Conservation (phyloP, 306 rosid genomes). For the Senna siamea region DNA sequence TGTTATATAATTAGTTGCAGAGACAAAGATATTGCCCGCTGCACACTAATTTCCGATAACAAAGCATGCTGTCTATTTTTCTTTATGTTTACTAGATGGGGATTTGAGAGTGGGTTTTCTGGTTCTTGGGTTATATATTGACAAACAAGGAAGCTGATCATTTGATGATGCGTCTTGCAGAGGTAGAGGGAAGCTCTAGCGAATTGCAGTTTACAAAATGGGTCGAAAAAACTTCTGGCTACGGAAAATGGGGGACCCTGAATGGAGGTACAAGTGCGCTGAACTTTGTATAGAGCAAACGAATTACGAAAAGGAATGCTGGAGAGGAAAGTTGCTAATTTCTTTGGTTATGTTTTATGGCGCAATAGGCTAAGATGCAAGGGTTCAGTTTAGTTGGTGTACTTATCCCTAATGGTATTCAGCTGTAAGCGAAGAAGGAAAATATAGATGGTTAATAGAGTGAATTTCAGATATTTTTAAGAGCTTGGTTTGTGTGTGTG, state of each 20-base stretch:
- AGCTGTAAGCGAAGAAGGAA: slow-evolving; percentile 50
- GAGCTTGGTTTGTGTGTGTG: slow-evolving; percentile 30
- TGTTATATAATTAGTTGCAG: slow-evolving; percentile 28
- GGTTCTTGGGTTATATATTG: not conserved
- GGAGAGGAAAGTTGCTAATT: slow-evolving; percentile 30
- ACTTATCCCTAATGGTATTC: slow-evolving; percentile 43
- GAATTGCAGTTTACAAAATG: slow-evolving; percentile 29
- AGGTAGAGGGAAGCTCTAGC: slow-evolving; percentile 46
- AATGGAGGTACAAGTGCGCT: slow-evolving; percentile 51
- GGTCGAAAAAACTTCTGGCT: not conserved
- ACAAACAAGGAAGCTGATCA: slow-evolving; percentile 13
- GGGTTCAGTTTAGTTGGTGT: slow-evolving; percentile 42
- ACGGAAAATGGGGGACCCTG: slow-evolving; percentile 42
- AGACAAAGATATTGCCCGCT: slow-evolving; percentile 28
- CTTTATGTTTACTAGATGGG: not conserved
- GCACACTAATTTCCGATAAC: slow-evolving; percentile 2
- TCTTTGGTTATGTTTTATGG: slow-evolving; percentile 40
- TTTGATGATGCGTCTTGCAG: slow-evolving; percentile 51
- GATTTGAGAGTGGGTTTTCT: not conserved
- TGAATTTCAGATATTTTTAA: slow-evolving; percentile 34
- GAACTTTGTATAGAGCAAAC: slow-evolving; percentile 57
- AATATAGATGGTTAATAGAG: slow-evolving; percentile 45
- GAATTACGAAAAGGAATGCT: slow-evolving; percentile 35
- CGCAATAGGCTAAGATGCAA: slow-evolving; percentile 39
- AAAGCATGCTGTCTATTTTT: not conserved